phyloP scores from a whole-genome alignment of 257 asterid species.

The Misopates orontium region DNA sequence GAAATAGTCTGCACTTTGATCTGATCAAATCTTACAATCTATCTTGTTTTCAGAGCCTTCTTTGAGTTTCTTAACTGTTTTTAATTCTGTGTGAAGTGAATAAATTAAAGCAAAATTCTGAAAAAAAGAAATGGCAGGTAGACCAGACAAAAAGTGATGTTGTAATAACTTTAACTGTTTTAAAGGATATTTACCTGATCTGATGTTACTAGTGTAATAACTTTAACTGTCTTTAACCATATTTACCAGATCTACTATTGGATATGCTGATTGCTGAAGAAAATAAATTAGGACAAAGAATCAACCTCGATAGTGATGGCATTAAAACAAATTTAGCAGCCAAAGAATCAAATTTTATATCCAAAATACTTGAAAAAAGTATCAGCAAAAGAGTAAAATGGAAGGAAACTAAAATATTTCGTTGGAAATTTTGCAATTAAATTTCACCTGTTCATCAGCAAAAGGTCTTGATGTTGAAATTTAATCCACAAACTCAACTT shows the following conservation, averaged over 20 bases:
- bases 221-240: conserved; percentile 28
- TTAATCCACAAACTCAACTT: too few relatives aligned
- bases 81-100: too few relatives aligned
- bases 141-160: conserved; percentile 20
- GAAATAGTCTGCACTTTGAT: background rate
- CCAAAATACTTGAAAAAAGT: too few relatives aligned
- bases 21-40: background rate
- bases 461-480: too few relatives aligned
- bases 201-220: background rate
- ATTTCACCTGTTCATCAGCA: too few relatives aligned
- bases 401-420: too few relatives aligned
- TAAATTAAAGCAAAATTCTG: conserved; percentile 2
- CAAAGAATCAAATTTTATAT: background rate
- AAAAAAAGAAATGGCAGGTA: conserved; percentile 9
- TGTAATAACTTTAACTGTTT: conserved; percentile 27
- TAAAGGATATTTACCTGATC: background rate
- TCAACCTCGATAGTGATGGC: background rate
- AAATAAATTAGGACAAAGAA: background rate
- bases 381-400: too few relatives aligned
- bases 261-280: background rate
- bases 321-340: background rate
- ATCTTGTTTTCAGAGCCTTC: background rate
- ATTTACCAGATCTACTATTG: conserved; percentile 24
- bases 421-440: too few relatives aligned
- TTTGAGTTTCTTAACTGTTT: conserved; percentile 7